These are phyloP conservation scores for Aspergillus baeticus DNA, from an alignment of 495 filamentous ascomycete genomes.

Conservation along the genomic window DNA sequence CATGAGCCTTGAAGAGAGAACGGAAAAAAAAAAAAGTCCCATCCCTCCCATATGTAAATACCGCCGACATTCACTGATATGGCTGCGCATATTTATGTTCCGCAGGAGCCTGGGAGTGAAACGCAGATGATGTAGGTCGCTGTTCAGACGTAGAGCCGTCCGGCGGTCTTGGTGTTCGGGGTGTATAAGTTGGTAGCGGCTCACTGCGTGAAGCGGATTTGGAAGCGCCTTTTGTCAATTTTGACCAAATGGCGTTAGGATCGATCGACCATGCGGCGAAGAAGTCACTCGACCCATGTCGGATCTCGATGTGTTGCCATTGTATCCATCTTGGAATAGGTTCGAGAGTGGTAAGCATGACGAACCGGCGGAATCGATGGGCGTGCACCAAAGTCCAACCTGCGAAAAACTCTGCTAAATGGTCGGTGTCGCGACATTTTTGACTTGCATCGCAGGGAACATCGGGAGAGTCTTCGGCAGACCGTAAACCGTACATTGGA, in stretches of 20 bases:
- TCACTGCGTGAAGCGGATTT: neutral
- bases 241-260: slow-evolving; percentile 15
- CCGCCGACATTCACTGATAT: slow-evolving; percentile 1
- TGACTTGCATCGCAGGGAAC: slow-evolving; percentile 24
- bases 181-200: slow-evolving; percentile 4
- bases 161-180: slow-evolving; percentile 2
- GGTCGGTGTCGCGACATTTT: slow-evolving; percentile 31
- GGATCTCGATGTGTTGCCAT: slow-evolving; percentile 36
- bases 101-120: neutral
- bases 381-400: slow-evolving; percentile 39
- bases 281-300: slow-evolving; percentile 14
- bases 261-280: slow-evolving; percentile 19
- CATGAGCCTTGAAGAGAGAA: neutral
- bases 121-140: neutral
- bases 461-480: slow-evolving; percentile 15
- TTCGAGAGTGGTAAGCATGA: slow-evolving; percentile 22
- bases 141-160: neutral
- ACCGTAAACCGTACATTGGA: slow-evolving; percentile 22
- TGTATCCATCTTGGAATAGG: slow-evolving; percentile 26
- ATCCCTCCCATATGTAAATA: neutral
- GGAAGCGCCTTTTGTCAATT: neutral
- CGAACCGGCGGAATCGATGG: slow-evolving; percentile 33
- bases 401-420: slow-evolving; percentile 44
- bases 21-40: neutral
- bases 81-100: slow-evolving; percentile 9